Evolutionary conservation across 2,329 filamentous ascomycete genomes (phyloP).

Genomic region (Neocatenulostroma microsporum): DNA sequence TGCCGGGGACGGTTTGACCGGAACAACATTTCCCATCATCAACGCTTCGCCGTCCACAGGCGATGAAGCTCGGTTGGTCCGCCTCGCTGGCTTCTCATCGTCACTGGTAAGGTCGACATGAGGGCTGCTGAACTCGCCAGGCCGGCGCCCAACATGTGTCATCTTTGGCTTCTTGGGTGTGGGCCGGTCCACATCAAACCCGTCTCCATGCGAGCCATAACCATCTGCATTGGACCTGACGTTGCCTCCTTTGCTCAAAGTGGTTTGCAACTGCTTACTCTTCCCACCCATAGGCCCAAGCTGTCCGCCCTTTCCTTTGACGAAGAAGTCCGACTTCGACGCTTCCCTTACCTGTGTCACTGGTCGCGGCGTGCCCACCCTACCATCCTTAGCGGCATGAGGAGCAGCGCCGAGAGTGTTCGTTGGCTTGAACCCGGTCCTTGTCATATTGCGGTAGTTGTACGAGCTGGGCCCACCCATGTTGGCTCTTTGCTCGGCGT

Average conservation of each 20-base stretch:
- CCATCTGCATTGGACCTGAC: not conserved
- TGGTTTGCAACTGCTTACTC: not conserved
- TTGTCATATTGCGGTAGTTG: slow-evolving; percentile 1
- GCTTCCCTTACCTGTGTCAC: not conserved
- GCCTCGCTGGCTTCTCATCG: not conserved
- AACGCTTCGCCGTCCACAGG: not conserved
- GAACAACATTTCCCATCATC: too few species aligned
- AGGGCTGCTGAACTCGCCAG: slow-evolving; percentile 1
- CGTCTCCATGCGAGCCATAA: not conserved
- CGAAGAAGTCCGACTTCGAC: not conserved
- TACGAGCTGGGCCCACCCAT: not conserved
- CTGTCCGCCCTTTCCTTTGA: not conserved
- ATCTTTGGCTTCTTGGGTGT: slow-evolving; percentile 3
- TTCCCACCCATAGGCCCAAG: not conserved
- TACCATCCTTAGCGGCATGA: not conserved
- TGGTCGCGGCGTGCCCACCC: not conserved
- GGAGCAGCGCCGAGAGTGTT: slow-evolving; percentile 3
- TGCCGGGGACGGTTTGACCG: too few species aligned
- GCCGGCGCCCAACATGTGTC: not conserved
- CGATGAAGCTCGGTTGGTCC: not conserved
- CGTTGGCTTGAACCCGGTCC: slow-evolving; percentile 3
- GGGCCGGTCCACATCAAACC: not conserved
- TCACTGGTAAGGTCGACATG: slow-evolving; percentile 4
- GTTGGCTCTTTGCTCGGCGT: not conserved
- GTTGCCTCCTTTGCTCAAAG: slow-evolving; percentile 1